Evolutionary conservation across 2,329 filamentous ascomycete species (phyloP).

Genomic region (Drechslerella coelobrocha): DNA sequence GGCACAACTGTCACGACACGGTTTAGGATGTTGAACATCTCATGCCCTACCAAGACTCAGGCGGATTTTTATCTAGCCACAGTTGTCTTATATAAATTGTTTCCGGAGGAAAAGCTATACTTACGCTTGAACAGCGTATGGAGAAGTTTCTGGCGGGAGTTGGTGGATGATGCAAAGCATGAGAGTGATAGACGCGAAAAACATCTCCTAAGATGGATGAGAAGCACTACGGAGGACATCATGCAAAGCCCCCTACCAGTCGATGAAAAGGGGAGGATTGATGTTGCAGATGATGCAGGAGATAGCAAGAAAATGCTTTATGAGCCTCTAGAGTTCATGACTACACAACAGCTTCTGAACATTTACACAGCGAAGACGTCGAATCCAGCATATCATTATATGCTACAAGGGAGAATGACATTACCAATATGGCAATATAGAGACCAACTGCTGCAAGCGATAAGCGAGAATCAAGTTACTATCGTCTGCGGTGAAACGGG

Average conservation of each 20-base stretch:
- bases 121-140: constrained; percentile 78
- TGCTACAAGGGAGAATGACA: constrained; percentile 75
- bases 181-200: constrained; percentile 50
- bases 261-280: constrained; percentile 53
- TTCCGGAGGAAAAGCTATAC: constrained; percentile 86
- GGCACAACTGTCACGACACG: constrained; percentile 28
- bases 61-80: constrained; percentile 88
- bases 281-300: constrained; percentile 60
- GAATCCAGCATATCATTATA: constrained; percentile 72
- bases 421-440: constrained; percentile 90
- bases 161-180: constrained; percentile 73
- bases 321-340: constrained; percentile 77
- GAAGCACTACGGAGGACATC: constrained; percentile 25
- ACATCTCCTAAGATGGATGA: constrained; percentile 51
- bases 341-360: constrained; percentile 69
- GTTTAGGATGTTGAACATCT: constrained; percentile 46
- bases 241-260: constrained; percentile 14
- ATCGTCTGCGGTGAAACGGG: constrained; percentile 97
- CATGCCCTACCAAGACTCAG: constrained; percentile 67
- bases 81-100: constrained; percentile 79
- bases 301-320: constrained; percentile 65
- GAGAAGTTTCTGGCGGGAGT: constrained; percentile 84
- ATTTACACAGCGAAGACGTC: constrained; percentile 35
- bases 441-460: constrained; percentile 75
- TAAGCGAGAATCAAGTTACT: constrained; percentile 81